Evolutionary conservation across 2,329 filamentous ascomycete genomes (phyloP), one percentile per base, ranked within the genome.

Genomic region (Teratosphaeria nubilosa): DNA sequence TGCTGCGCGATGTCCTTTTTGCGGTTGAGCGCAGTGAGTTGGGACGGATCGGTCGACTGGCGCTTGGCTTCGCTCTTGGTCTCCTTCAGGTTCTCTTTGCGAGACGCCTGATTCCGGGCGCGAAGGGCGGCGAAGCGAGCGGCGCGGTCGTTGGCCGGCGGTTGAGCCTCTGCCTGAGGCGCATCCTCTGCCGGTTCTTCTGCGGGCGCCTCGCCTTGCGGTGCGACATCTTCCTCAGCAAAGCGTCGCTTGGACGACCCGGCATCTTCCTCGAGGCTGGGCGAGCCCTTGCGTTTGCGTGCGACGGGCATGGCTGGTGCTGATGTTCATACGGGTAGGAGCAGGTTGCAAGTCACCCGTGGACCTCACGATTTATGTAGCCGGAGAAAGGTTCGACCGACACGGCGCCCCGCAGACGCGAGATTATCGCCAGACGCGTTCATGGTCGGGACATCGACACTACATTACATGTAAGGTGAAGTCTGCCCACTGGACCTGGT

Each of bases 81-180:
- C 72, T 91, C 91, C 71, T 90, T 87, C 63, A 95, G 77, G 69
- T 96, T 97, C 62, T 59, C 80, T 78, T 78, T 91, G 85, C 77
- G 76, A 31, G 70, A 73, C n/a, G 68, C 63, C 51, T 69, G 71
- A 68, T 77, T 76, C 67, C 90, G 87, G 27, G 88, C 88, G 74
- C 95, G 86, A 16, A 96, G 84, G 3, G 89, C 87, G 71, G 91
- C 91, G 79, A 96, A 96, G 63, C 89, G 86, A 54, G 89, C 88
- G 73, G 67, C 78, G 58, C 90, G 84, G 57, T 91, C 87, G 65
- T 83, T 76, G 31, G 82, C 77, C 65, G 81, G 51, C 16, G 59
- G 53, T 50, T 56, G 22, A 16, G 61, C 24, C 37, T 59, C 41
- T 48, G 22, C 41, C 41, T 6, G n/a, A 48, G 41, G 41, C 31